These are phyloP conservation scores for Yamadazyma atlantica DNA, from an alignment of 1,139 yeast species.

Conservation along the genomic window DNA sequence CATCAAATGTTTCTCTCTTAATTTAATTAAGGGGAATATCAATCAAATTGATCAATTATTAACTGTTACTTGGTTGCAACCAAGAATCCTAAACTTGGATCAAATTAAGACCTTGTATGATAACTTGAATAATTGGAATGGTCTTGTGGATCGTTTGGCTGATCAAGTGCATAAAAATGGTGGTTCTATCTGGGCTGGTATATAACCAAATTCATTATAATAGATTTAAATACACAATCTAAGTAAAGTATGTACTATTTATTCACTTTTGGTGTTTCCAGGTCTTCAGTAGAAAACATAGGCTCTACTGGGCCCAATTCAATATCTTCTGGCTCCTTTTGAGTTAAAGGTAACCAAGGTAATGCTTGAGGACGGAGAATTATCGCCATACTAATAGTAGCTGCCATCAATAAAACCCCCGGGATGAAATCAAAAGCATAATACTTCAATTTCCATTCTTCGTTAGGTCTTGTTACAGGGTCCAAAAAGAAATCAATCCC, in stretches of 20 bases:
- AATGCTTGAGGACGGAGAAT: neutral
- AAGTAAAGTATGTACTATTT: no score
- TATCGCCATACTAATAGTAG: neutral
- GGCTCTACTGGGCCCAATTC: no score
- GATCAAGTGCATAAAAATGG: constrained; percentile 36
- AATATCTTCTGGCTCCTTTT: neutral
- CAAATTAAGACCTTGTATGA: constrained; percentile 78
- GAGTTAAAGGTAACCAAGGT: neutral
- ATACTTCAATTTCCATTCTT: neutral
- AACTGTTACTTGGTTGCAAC: constrained; percentile 91
- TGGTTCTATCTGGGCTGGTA: constrained; percentile 42
- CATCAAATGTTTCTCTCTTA: constrained; percentile 86
- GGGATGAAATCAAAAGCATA: neutral
- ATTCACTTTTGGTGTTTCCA: no score
- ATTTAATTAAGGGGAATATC: constrained; percentile 79
- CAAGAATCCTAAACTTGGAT: constrained; percentile 79
- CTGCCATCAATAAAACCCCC: neutral
- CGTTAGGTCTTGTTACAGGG: neutral
- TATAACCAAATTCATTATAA: constrained; percentile 7
- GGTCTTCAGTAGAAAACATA: no score
- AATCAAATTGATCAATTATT: constrained; percentile 82
- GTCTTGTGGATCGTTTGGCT: constrained; percentile 68
- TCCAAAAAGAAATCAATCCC: neutral
- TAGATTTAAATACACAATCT: no score
- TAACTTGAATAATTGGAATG: constrained; percentile 76